Evolutionary conservation across 176 grass and related monocot species (phyloP), one percentile per base, ranked within the genome.

Genomic region (Musa schizocarpa): DNA sequence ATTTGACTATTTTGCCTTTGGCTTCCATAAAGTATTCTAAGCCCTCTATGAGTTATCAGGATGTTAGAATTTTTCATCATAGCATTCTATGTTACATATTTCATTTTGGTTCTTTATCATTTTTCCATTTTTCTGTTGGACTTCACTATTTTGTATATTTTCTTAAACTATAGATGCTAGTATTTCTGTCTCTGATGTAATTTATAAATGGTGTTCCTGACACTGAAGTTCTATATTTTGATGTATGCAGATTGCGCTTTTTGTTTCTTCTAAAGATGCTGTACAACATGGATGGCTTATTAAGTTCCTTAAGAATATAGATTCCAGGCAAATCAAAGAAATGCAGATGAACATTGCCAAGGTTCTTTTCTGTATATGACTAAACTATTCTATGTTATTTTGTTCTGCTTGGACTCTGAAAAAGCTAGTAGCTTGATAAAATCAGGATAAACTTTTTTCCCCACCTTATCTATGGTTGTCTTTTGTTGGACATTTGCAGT

Each of bases 211-310:
- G 8, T 34, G 26, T 48, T 17, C 4, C 20, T 65, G 19, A 17
- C 20, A 25, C 59, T 65, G 11, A 65, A 8, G 75, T 22, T 51
- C 22, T 80, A 75, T 68, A 25, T 57, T 13, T 25, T 72, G 9
- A 9, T 16, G 54, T 76, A 3, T 80, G 76, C 86, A 99, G 95
- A 91, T 94, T 52, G 88, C 86, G 72, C 69, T 99, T 23, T 99
- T 99, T 79, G 76, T 99, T 83, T 91, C 91, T 77, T 94, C 95
- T 58, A 87, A 48, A 76, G 95, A 99, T 72, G 90, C 95, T 75
- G 70, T 94, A 75, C 83, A 94, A 86, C 84, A 86, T 70, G 90
- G 90, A 53, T 87, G 95, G 90, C 84, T 99, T 22, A 65, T 91
- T 68, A 87, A 87, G 49, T 94, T 89, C 52, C 90, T 99, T 52